Percentiles rank a stretch among this genome's conserved stretches.
Evolutionary conservation across 176 grass and related monocot species (phyloP).

Genomic region (Musa acuminata): DNA sequence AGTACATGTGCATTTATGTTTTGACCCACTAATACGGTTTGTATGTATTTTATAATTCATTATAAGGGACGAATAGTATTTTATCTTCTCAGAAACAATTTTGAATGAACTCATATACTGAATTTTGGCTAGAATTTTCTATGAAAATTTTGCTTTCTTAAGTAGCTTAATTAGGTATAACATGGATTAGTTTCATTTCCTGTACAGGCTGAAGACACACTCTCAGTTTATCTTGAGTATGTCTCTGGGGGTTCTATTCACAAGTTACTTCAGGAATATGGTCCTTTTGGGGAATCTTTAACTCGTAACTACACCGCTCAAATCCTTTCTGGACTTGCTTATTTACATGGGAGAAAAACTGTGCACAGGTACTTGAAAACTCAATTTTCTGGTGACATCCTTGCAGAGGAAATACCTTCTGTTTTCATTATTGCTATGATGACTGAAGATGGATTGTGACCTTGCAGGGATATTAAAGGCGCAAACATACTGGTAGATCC

Average conservation of each 20-base stretch:
- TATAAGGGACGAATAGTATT: background rate
- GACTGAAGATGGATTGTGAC: slow-evolving; percentile 15
- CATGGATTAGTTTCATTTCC: slow-evolving; percentile 26
- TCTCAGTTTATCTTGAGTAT: slow-evolving; percentile 87
- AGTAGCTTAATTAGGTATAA: background rate
- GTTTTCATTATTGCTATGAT: background rate
- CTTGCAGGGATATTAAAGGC: slow-evolving; percentile 92
- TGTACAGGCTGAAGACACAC: slow-evolving; percentile 54
- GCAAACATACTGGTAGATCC: slow-evolving; percentile 97
- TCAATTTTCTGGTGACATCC: slow-evolving; percentile 10
- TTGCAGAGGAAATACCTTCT: slow-evolving; percentile 5
- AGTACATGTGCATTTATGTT: too few species aligned
- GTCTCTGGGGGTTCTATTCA: slow-evolving; percentile 93
- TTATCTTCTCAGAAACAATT: background rate
- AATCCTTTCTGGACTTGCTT: slow-evolving; percentile 89
- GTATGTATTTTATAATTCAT: background rate
- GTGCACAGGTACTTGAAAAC: slow-evolving; percentile 63
- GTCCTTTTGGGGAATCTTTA: slow-evolving; percentile 75
- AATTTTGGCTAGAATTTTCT: background rate
- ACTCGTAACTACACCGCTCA: slow-evolving; percentile 72
- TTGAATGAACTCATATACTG: background rate
- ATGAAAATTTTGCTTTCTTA: background rate
- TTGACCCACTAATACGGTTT: background rate
- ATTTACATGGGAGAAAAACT: slow-evolving; percentile 72
- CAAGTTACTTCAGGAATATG: slow-evolving; percentile 89